Conservation (phyloP, 805 yeast genomes). For the Saturnispora sekii region DNA sequence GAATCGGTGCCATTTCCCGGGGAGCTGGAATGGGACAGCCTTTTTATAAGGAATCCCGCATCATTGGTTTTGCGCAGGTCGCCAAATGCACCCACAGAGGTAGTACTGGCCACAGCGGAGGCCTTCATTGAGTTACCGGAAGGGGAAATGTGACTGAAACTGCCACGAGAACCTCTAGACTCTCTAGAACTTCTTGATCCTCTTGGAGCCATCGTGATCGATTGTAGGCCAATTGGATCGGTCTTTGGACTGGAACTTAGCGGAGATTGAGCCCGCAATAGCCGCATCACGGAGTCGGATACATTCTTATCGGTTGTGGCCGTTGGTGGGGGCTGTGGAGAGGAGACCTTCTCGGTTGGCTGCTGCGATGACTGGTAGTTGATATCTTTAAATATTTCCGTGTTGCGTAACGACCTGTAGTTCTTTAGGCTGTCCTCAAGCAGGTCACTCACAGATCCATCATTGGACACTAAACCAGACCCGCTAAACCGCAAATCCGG, state of each 20-base stretch:
- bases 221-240: background rate
- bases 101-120: constrained; percentile 9
- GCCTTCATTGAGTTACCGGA: constrained; percentile 9
- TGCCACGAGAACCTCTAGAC: constrained; percentile 7
- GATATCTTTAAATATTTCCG: constrained; percentile 5
- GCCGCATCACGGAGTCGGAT: constrained; percentile 3
- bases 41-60: background rate
- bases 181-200: constrained; percentile 3
- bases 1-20: constrained; percentile 4
- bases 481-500: constrained; percentile 27
- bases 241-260: constrained; percentile 6
- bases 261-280: constrained; percentile 1
- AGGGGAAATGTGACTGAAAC: constrained; percentile 8
- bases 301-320: constrained; percentile 5
- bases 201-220: background rate
- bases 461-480: constrained; percentile 7
- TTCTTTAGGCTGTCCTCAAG: constrained; percentile 22
- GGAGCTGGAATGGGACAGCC: constrained; percentile 3
- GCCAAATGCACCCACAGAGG: constrained; percentile 8
- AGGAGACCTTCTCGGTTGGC: background rate
- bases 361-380: background rate
- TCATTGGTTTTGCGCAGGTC: background rate
- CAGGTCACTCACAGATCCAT: constrained; percentile 19
- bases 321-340: constrained; percentile 6
- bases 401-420: constrained; percentile 19